Conservation (phyloP, 176 grass and related monocot species). For the Tillandsia fasciculata region DNA sequence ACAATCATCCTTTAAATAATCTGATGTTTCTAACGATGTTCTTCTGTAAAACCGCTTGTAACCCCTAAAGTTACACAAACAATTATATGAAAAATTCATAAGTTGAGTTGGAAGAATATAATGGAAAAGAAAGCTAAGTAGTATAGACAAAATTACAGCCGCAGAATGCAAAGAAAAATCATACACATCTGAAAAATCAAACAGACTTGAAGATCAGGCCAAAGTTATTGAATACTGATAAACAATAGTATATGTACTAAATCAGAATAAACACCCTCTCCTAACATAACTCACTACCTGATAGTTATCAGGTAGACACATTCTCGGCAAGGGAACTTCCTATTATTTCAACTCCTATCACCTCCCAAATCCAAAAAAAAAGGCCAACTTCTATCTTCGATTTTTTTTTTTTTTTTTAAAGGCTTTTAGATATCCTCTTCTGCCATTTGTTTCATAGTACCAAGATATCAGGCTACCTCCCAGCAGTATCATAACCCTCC, state of each 20-base stretch:
- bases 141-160: not conserved
- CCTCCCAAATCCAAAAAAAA: too few species aligned
- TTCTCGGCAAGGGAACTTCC: too few species aligned
- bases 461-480: too few species aligned
- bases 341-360: too few species aligned
- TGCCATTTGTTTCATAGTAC: too few species aligned
- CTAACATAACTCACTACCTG: too few species aligned
- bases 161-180: not conserved
- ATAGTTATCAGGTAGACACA: too few species aligned
- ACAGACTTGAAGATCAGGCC: not conserved
- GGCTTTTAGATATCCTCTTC: too few species aligned
- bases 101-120: not conserved
- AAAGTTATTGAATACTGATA: not conserved
- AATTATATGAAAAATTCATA: not conserved
- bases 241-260: not conserved
- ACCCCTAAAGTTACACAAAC: slow-evolving; percentile 41
- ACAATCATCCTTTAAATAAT: slow-evolving; percentile 68
- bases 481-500: too few species aligned
- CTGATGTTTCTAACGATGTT: slow-evolving; percentile 50
- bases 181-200: not conserved
- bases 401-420: too few species aligned
- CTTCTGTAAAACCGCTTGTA: slow-evolving; percentile 91
- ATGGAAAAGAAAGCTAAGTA: slow-evolving; percentile 1
- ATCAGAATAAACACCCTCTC: too few species aligned
- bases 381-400: too few species aligned